These are phyloP conservation scores for Debaryomyces robertsiae DNA, from an alignment of 1,139 yeast species.

Conservation along the genomic window DNA sequence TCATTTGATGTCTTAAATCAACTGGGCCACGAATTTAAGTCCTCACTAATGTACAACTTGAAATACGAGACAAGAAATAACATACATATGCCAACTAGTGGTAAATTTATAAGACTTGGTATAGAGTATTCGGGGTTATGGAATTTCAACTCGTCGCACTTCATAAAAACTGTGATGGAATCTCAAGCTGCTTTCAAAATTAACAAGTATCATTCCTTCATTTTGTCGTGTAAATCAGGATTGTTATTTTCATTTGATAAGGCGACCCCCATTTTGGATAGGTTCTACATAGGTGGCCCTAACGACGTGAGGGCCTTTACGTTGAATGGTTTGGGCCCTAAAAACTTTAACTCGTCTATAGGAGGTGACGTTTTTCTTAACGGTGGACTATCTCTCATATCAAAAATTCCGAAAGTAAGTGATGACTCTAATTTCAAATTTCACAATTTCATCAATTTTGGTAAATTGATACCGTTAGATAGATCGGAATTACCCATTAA, in stretches of 20 bases:
- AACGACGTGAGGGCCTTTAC: constrained; percentile 79
- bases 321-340: constrained; percentile 85
- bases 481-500: constrained; percentile 23
- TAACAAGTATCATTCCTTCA: constrained; percentile 35
- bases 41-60: constrained; percentile 54
- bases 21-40: constrained; percentile 66
- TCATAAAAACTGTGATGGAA: constrained; percentile 52
- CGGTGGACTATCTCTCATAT: constrained; percentile 69
- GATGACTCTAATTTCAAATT: constrained; percentile 64
- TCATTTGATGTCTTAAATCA: constrained; percentile 39
- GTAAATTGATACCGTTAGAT: constrained; percentile 57
- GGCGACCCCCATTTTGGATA: constrained; percentile 56
- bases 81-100: constrained; percentile 57
- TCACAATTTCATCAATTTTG: constrained; percentile 74
- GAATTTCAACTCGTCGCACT: constrained; percentile 31
- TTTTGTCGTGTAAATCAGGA: constrained; percentile 55
- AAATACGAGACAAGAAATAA: constrained; percentile 61
- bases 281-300: constrained; percentile 69
- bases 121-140: constrained; percentile 60
- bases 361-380: constrained; percentile 83
- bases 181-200: constrained; percentile 40
- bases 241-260: constrained; percentile 41
- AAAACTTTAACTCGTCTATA: constrained; percentile 56
- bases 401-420: constrained; percentile 62
- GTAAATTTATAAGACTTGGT: constrained; percentile 53